Percentiles rank a stretch among this genome's conserved stretches.
phyloP scores from a whole-genome alignment of 2,329 filamentous ascomycete species.

The Nectriaceae sp. region DNA sequence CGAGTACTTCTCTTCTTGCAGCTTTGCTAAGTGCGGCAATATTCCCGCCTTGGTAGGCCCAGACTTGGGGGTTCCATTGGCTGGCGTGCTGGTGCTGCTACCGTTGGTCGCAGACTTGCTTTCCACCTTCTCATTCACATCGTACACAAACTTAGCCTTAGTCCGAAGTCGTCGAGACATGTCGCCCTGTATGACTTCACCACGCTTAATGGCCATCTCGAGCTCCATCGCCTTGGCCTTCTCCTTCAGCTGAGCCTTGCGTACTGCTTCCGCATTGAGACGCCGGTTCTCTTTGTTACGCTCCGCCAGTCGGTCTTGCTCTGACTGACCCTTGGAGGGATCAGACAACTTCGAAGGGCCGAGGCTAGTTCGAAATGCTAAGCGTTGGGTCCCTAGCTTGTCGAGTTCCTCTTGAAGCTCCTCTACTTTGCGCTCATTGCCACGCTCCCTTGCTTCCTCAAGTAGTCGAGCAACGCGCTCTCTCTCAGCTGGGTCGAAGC shows the following conservation, averaged over 20 bases:
- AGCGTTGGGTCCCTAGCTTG: slow-evolving; percentile 65
- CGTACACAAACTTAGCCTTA: slow-evolving; percentile 67
- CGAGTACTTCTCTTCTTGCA: slow-evolving; percentile 52
- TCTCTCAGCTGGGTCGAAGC: slow-evolving; percentile 67
- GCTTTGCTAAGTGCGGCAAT: slow-evolving; percentile 55
- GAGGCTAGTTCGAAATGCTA: slow-evolving; percentile 71
- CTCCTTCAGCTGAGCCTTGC: slow-evolving; percentile 85
- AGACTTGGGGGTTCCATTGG: slow-evolving; percentile 53
- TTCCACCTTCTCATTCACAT: slow-evolving; percentile 54
- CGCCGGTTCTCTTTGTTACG: slow-evolving; percentile 84
- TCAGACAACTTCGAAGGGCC: slow-evolving; percentile 54
- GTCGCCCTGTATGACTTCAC: slow-evolving; percentile 62
- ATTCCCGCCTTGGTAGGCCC: slow-evolving; percentile 43
- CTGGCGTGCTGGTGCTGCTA: slow-evolving; percentile 53
- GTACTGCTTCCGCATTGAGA: slow-evolving; percentile 85
- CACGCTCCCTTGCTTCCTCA: slow-evolving; percentile 64
- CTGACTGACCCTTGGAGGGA: slow-evolving; percentile 52
- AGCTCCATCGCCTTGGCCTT: slow-evolving; percentile 62
- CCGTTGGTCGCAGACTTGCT: slow-evolving; percentile 51
- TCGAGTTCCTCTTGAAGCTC: slow-evolving; percentile 63
- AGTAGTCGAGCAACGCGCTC: slow-evolving; percentile 66
- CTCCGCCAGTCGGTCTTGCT: slow-evolving; percentile 81
- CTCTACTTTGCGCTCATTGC: slow-evolving; percentile 59
- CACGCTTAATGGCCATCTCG: slow-evolving; percentile 62
- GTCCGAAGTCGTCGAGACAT: slow-evolving; percentile 65